phyloP scores from a whole-genome alignment of 192 early-diverging fungal genomes.

The Coemansia sp. region DNA sequence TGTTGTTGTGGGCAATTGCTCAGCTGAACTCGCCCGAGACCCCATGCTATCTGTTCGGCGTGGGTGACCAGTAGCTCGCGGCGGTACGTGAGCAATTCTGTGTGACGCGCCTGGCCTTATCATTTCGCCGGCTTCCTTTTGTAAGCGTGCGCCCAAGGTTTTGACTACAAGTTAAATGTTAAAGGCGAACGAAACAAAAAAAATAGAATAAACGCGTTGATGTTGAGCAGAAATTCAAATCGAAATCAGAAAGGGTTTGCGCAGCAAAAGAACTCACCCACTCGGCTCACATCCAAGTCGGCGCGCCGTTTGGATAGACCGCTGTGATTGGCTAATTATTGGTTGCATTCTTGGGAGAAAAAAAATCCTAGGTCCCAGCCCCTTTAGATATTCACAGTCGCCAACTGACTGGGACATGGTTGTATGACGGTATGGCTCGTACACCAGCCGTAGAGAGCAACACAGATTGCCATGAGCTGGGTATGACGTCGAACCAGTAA shows the following conservation, averaged over 20 bases:
- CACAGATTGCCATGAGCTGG: background rate
- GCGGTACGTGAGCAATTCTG: constrained; percentile 4
- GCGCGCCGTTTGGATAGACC: background rate
- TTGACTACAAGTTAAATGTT: background rate
- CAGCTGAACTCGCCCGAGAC: background rate
- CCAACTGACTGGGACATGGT: background rate
- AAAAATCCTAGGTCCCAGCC: too few species aligned
- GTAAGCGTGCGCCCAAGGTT: background rate
- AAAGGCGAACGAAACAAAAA: background rate
- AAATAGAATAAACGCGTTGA: background rate
- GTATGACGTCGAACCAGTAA: background rate
- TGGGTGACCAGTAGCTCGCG: background rate
- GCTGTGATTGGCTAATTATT: background rate
- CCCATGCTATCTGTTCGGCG: constrained; percentile 3
- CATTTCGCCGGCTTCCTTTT: background rate
- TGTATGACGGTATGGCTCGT: background rate
- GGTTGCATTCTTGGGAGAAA: background rate
- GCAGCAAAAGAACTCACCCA: background rate
- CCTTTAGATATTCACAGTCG: background rate
- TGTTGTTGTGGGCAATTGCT: background rate
- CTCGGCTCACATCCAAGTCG: background rate
- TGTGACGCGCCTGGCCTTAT: background rate
- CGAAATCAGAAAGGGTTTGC: background rate
- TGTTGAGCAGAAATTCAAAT: background rate
- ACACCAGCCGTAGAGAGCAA: background rate